Evolutionary conservation across 192 early-diverging fungal genomes (phyloP).

Genomic region (Backusella macrospora): DNA sequence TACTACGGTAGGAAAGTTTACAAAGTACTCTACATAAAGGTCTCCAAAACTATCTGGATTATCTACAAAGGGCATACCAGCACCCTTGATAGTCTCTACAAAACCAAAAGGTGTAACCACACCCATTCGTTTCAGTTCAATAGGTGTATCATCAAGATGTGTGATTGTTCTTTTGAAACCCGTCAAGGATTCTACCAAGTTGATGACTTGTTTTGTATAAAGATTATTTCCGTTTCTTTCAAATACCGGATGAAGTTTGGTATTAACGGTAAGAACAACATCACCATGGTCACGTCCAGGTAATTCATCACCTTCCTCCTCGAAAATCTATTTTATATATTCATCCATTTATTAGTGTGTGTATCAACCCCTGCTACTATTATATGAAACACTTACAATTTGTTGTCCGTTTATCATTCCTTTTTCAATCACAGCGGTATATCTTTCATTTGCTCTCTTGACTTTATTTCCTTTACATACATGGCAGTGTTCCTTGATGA

Average conservation of each 20-base stretch:
- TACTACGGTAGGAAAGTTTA: conserved; percentile 74
- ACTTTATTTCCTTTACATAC: conserved; percentile 61
- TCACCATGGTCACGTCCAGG: conserved; percentile 89
- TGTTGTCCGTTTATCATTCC: conserved; percentile 80
- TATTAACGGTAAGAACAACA: conserved; percentile 75
- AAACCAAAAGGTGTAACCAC: conserved; percentile 66
- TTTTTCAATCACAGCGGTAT: conserved; percentile 78
- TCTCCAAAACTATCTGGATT: conserved; percentile 66
- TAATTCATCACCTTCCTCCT: conserved; percentile 89
- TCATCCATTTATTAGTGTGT: not conserved
- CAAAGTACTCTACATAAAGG: conserved; percentile 86
- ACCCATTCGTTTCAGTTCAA: conserved; percentile 56
- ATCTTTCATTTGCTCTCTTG: conserved; percentile 74
- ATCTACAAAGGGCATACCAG: conserved; percentile 87
- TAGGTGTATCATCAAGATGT: conserved; percentile 79
- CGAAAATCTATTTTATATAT: conserved; percentile 55
- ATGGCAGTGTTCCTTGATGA: not conserved
- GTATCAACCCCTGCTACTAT: not conserved
- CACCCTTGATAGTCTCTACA: conserved; percentile 74
- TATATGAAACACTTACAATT: conserved; percentile 42
- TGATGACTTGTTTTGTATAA: conserved; percentile 74
- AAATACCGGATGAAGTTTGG: conserved; percentile 74
- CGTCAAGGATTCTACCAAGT: conserved; percentile 75
- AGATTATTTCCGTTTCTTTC: conserved; percentile 78
- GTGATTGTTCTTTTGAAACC: conserved; percentile 79